Percentiles rank a stretch among this genome's conserved stretches.
Evolutionary conservation across 73 alveolate species (phyloP).

Genomic region (Breviolum minutum): DNA sequence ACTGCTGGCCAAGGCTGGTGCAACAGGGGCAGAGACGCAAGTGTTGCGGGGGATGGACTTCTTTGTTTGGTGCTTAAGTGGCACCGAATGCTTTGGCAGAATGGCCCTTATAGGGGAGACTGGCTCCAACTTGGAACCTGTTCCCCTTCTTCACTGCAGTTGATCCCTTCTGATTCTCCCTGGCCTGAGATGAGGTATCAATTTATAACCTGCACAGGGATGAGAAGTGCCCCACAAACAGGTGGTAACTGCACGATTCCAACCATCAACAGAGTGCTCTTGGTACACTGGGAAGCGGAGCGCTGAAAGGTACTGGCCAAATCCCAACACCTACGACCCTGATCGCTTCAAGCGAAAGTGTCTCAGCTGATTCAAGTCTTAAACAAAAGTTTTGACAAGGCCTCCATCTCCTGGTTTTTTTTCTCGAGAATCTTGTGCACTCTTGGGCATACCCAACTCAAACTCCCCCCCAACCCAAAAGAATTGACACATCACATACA

Average conservation of each 20-base stretch:
- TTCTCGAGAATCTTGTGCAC: no score
- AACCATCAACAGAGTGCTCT: background rate
- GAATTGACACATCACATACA: background rate
- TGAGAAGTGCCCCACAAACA: slow-evolving; percentile 50
- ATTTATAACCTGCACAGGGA: slow-evolving; percentile 89
- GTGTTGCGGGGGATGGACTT: slow-evolving; percentile 86
- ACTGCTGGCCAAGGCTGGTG: slow-evolving; percentile 28
- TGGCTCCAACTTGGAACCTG: background rate
- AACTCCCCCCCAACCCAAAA: background rate
- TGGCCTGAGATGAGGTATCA: slow-evolving; percentile 12
- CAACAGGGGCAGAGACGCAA: slow-evolving; percentile 57
- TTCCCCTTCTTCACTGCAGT: background rate
- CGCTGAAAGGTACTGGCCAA: slow-evolving; percentile 68
- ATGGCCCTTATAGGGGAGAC: background rate
- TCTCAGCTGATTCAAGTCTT: background rate
- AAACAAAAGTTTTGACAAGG: background rate
- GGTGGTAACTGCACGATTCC: background rate
- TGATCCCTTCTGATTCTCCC: background rate
- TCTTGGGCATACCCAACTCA: background rate
- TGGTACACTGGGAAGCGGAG: background rate
- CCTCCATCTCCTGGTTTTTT: no score
- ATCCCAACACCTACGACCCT: slow-evolving; percentile 95
- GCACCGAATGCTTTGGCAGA: background rate
- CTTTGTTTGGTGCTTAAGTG: slow-evolving; percentile 3
- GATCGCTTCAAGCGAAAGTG: slow-evolving; percentile 92